Conservation (phyloP, 768 basidiomycete genomes). For the Leccinum subgranulosum region DNA sequence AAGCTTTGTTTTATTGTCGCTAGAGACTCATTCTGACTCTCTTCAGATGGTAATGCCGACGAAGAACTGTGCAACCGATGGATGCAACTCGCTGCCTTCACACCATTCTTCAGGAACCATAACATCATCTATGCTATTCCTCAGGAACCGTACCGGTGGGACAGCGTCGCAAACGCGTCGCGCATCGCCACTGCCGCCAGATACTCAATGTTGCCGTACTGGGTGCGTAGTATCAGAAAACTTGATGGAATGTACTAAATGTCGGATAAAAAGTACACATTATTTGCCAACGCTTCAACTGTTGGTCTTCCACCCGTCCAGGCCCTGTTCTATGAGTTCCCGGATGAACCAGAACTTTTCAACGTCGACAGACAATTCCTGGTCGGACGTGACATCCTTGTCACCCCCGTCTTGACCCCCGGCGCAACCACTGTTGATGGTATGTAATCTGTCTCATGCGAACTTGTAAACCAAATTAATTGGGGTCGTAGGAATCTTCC, state of each 20-base stretch:
- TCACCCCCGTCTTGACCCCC: constrained; percentile 71
- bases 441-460: constrained; percentile 22
- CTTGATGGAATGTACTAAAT: neutral
- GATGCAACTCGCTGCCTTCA: constrained; percentile 85
- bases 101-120: constrained; percentile 82
- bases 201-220: constrained; percentile 74
- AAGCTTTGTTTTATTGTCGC: neutral
- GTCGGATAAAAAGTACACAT: constrained; percentile 50
- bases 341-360: constrained; percentile 62
- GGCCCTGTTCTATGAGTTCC: constrained; percentile 78
- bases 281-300: constrained; percentile 66
- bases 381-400: constrained; percentile 65
- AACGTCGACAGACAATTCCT: constrained; percentile 67
- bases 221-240: constrained; percentile 44
- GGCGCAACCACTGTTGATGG: constrained; percentile 68
- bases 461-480: neutral
- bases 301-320: constrained; percentile 68
- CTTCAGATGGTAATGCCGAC: constrained; percentile 53
- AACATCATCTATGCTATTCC: constrained; percentile 60
- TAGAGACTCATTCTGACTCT: neutral
- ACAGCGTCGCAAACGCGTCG: constrained; percentile 71
- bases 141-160: constrained; percentile 84
- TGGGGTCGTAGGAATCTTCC: constrained; percentile 51
- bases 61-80: constrained; percentile 82
- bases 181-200: constrained; percentile 67